Percentiles rank a stretch among this genome's conserved stretches.
Evolutionary conservation across 1,139 yeast species (phyloP).

Genomic region (Candida anutae): DNA sequence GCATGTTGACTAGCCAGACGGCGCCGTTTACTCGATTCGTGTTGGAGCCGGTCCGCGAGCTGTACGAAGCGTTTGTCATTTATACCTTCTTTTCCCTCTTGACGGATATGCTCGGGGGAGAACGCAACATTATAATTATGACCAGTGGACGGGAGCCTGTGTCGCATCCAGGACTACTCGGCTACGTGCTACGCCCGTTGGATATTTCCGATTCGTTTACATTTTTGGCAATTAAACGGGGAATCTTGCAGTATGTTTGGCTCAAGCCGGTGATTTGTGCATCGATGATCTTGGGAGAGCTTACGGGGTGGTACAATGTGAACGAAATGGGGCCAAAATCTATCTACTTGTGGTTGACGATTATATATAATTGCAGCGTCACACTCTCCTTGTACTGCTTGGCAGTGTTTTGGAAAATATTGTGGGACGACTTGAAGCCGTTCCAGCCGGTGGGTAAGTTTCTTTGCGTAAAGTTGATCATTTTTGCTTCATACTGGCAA

Average conservation of each 20-base stretch:
- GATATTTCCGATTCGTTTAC: conserved; percentile 85
- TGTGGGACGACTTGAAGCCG: conserved; percentile 66
- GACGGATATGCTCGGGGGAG: conserved; percentile 87
- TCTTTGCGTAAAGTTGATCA: conserved; percentile 83
- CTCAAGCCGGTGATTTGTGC: conserved; percentile 73
- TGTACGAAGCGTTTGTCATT: conserved; percentile 92
- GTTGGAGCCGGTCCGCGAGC: conserved; percentile 75
- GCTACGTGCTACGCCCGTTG: conserved; percentile 42
- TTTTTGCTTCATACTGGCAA: conserved; percentile 97
- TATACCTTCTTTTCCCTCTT: conserved; percentile 84
- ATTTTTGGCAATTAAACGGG: conserved; percentile 71
- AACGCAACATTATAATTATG: conserved; percentile 66
- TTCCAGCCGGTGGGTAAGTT: conserved; percentile 91
- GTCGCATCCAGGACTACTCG: conserved; percentile 57
- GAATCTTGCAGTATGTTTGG: conserved; percentile 93
- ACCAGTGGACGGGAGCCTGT: conserved; percentile 73
- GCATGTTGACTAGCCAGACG: conserved; percentile 39
- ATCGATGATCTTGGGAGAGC: conserved; percentile 44
- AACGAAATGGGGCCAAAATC: conserved; percentile 44
- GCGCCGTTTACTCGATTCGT: conserved; percentile 32
- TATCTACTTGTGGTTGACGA: conserved; percentile 57
- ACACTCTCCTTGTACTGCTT: conserved; percentile 75
- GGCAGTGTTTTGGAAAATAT: conserved; percentile 88
- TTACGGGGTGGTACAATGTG: conserved; percentile 42
- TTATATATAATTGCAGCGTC: conserved; percentile 73